Conservation (phyloP, 2,329 filamentous ascomycete species). For the Beauveria scarabaeidicola region DNA sequence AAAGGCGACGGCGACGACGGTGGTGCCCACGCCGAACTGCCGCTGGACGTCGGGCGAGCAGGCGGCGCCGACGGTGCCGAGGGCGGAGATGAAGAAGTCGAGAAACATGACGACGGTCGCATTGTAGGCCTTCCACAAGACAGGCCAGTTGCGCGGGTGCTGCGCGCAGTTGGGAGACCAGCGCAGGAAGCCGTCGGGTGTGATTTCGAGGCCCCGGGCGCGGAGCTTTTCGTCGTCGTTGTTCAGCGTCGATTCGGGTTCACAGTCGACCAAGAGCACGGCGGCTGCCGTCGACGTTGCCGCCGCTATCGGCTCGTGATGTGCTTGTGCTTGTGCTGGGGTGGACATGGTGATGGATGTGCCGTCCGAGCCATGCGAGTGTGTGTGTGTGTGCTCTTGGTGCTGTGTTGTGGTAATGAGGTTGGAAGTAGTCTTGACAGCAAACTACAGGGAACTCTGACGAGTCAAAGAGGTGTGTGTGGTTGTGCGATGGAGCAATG, state of each 20-base stretch:
- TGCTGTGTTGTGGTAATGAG: not conserved
- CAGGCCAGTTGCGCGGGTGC: not conserved
- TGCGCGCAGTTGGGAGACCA: not conserved
- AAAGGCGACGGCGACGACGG: not conserved
- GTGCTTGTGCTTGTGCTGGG: not conserved
- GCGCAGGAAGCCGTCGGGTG: not conserved
- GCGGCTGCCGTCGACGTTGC: not conserved
- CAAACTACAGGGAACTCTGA: not conserved
- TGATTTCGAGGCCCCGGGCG: not conserved
- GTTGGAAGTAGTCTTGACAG: not conserved
- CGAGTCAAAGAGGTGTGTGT: not conserved
- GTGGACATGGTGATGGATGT: not conserved
- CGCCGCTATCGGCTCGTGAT: not conserved
- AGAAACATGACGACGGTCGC: not conserved
- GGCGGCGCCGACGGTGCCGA: not conserved
- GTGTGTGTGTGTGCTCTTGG: not conserved
- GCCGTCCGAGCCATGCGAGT: not conserved
- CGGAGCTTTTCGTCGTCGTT: not conserved
- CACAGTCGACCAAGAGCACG: not conserved
- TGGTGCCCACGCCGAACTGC: not conserved
- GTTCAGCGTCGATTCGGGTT: not conserved
- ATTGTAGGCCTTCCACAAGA: conserved; percentile 2
- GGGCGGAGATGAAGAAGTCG: conserved; percentile 1
- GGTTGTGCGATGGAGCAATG: not conserved
- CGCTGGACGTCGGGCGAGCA: not conserved